phyloP scores from a whole-genome alignment of 164 flowering plant species.

The Sextonia rubra region DNA sequence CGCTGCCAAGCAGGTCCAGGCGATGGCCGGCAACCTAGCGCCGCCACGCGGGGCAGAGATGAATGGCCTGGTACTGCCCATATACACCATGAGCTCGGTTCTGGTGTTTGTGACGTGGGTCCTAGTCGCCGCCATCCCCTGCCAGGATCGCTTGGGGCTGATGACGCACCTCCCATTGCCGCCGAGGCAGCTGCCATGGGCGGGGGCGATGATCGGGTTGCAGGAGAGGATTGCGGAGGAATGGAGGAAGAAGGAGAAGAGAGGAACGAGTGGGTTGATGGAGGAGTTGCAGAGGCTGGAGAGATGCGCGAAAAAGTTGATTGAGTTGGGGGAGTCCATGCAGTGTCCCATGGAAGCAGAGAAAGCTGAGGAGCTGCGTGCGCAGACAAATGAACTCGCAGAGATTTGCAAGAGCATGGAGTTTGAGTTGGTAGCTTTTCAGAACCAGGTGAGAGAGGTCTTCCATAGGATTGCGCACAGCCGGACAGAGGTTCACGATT shows the following conservation, averaged over 20 bases:
- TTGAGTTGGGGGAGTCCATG: slow-evolving; percentile 45
- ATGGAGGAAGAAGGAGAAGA: slow-evolving; percentile 87
- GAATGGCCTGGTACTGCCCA: slow-evolving; percentile 39
- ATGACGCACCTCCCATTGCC: slow-evolving; percentile 44
- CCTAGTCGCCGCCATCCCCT: slow-evolving; percentile 65
- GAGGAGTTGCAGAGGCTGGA: slow-evolving; percentile 72
- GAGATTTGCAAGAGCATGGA: slow-evolving; percentile 69
- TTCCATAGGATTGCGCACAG: slow-evolving; percentile 77
- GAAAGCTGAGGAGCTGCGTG: slow-evolving; percentile 39
- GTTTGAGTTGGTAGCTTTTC: slow-evolving; percentile 68
- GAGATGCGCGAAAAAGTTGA: slow-evolving; percentile 35
- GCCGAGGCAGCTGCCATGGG: slow-evolving; percentile 51
- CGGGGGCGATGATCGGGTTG: slow-evolving; percentile 46
- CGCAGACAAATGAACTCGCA: slow-evolving; percentile 48
- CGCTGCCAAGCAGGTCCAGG: slow-evolving; percentile 74
- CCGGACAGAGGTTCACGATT: slow-evolving; percentile 53
- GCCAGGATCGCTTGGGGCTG: slow-evolving; percentile 64
- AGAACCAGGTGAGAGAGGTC: slow-evolving; percentile 68
- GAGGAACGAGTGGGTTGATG: slow-evolving; percentile 44
- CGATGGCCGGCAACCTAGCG: slow-evolving; percentile 52
- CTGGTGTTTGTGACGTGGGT: slow-evolving; percentile 72
- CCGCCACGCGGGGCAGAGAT: slow-evolving; percentile 63
- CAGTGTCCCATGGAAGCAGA: slow-evolving; percentile 49
- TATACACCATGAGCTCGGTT: slow-evolving; percentile 59
- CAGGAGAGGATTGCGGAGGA: slow-evolving; percentile 84